Evolutionary conservation across 2,329 filamentous ascomycete genomes (phyloP).

Genomic region (Chaetomiaceae sp.): DNA sequence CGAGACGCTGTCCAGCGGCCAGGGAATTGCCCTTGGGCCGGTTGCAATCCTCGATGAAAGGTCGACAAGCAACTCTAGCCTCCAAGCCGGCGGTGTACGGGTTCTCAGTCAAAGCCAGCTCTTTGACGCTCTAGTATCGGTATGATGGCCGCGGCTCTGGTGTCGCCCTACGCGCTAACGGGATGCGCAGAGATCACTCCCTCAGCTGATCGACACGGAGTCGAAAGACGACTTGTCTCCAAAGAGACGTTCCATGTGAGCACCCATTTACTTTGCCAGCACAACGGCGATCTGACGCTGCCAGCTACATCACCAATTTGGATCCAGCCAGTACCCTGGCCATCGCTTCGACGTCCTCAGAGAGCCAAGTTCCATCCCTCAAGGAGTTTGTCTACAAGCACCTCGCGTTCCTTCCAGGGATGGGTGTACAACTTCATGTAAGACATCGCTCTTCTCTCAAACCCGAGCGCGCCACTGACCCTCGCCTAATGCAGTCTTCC

Average conservation of each 20-base stretch:
- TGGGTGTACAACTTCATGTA: background rate
- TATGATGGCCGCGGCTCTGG: too few species aligned
- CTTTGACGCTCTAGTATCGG: background rate
- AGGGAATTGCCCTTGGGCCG: background rate
- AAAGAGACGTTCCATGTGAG: background rate
- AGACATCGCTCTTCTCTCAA: background rate
- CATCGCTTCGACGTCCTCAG: slow-evolving; percentile 9
- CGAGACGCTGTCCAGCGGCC: background rate
- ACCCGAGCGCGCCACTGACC: too few species aligned
- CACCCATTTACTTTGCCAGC: too few species aligned
- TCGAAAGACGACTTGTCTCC: background rate
- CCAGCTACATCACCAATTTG: slow-evolving; percentile 18
- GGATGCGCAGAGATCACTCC: background rate
- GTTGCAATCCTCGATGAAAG: slow-evolving; percentile 7
- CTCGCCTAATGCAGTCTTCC: slow-evolving; percentile 2
- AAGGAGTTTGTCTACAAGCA: background rate
- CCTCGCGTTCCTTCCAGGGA: background rate
- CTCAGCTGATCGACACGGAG: background rate
- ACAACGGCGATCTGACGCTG: background rate
- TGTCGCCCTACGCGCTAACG: background rate
- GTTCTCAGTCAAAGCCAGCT: background rate
- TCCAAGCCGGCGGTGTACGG: background rate
- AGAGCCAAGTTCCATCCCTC: background rate
- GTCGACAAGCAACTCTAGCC: background rate
- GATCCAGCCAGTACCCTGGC: slow-evolving; percentile 10